A percentile compares a stretch with the other conserved stretches of the same genome.
These are phyloP conservation scores for Pseudozyma pruni DNA, from an alignment of 1,284 basidiomycete genomes.

Conservation along the genomic window DNA sequence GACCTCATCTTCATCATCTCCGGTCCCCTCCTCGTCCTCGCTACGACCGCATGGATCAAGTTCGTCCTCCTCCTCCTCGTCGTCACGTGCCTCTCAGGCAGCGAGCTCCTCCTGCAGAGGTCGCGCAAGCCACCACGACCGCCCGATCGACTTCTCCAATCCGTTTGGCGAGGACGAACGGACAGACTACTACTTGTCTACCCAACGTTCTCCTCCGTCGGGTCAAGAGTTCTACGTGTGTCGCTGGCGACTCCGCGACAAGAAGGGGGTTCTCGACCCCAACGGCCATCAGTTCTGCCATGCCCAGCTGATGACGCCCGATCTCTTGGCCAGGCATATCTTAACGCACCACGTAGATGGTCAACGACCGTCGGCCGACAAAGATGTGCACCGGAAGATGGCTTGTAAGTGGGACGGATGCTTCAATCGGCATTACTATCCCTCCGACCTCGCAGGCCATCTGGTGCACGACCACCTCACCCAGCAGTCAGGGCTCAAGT, in stretches of 20 bases:
- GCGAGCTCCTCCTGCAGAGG: too few species aligned
- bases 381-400: background rate
- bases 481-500: constrained; percentile 24
- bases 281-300: constrained; percentile 19
- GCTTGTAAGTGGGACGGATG: constrained; percentile 36
- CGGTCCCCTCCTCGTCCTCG: background rate
- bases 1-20: constrained; percentile 5
- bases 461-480: constrained; percentile 35
- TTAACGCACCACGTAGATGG: constrained; percentile 8
- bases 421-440: constrained; percentile 28
- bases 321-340: constrained; percentile 27
- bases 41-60: background rate
- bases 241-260: constrained; percentile 28
- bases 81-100: constrained; percentile 1
- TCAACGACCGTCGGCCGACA: background rate
- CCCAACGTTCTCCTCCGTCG: constrained; percentile 4
- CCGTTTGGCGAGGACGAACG: constrained; percentile 23
- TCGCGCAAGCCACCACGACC: constrained; percentile 8
- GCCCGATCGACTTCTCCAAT: constrained; percentile 10
- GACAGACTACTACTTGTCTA: constrained; percentile 1
- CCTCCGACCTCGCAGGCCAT: constrained; percentile 21
- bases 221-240: constrained; percentile 13
- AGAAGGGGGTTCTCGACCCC: constrained; percentile 18
- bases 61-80: constrained; percentile 4
- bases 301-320: constrained; percentile 23